Conservation (phyloP, 116 monocot species). For the Papilionanthe hybrid region DNA sequence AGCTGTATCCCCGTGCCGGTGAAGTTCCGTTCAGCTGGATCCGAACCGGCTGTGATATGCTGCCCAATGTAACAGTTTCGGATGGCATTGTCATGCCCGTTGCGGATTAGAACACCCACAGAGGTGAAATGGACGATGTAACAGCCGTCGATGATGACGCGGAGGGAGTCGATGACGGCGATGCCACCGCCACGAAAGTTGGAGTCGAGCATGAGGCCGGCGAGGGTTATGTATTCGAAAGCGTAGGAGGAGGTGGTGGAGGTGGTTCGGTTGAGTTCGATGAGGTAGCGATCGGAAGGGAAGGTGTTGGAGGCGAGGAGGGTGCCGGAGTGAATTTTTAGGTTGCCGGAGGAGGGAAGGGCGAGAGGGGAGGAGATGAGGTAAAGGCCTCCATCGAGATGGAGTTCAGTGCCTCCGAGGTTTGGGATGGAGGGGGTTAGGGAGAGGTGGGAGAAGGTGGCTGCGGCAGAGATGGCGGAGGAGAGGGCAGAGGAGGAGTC, state of each 20-base stretch:
- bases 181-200: conserved; percentile 43
- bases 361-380: conserved; percentile 47
- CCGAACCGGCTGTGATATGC: conserved; percentile 43
- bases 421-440: conserved; percentile 49
- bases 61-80: conserved; percentile 45
- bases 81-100: conserved; percentile 54
- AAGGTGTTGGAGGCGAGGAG: conserved; percentile 56
- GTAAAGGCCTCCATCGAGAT: conserved; percentile 37
- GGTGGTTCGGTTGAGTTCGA: conserved; percentile 41
- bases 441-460: conserved; percentile 13
- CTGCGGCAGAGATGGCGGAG: conserved; percentile 49
- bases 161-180: conserved; percentile 30
- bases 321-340: conserved; percentile 75
- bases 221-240: conserved; percentile 62
- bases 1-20: conserved; percentile 25
- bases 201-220: conserved; percentile 51
- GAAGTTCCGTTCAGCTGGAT: conserved; percentile 37
- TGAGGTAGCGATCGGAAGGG: conserved; percentile 57
- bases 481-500: conserved; percentile 57
- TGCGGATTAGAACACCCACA: conserved; percentile 32
- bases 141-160: conserved; percentile 45
- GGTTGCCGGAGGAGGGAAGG: conserved; percentile 62
- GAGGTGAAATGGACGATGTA: conserved; percentile 55
- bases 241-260: background rate
- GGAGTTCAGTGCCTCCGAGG: conserved; percentile 41